Conservation (phyloP, 2,329 filamentous ascomycete species). For the Trichoderma cornu-damae region DNA sequence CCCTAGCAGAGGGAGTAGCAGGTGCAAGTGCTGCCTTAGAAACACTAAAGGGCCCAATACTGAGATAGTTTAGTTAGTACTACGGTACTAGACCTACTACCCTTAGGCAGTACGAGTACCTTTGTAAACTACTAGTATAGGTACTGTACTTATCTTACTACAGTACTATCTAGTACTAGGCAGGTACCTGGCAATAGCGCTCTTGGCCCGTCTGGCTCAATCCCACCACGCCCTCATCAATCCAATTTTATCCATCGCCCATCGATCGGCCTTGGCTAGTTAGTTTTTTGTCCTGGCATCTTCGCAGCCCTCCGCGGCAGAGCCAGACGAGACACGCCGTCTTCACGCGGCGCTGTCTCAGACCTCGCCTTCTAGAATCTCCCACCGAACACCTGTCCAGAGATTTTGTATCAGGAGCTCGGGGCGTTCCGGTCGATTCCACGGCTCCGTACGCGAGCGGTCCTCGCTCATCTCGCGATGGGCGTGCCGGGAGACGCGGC, state of each 20-base stretch:
- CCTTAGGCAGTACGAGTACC: neutral
- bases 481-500: neutral
- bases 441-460: conserved; percentile 3
- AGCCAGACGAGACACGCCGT: conserved; percentile 8
- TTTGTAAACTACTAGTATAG: neutral
- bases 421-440: conserved; percentile 6
- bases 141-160: neutral
- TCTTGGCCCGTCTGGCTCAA: too few relatives aligned
- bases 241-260: neutral
- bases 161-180: too few relatives aligned
- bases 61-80: too few relatives aligned
- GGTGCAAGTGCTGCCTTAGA: too few relatives aligned
- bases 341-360: conserved; percentile 5
- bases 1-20: too few relatives aligned
- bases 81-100: too few relatives aligned
- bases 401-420: conserved; percentile 1
- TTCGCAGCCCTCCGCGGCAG: conserved; percentile 6
- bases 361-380: conserved; percentile 8
- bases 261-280: conserved; percentile 10
- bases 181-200: neutral
- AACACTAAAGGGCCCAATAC: too few relatives aligned
- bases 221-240: neutral
- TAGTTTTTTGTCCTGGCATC: neutral
- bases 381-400: neutral
- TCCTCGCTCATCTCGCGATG: conserved; percentile 16